Evolutionary conservation across 768 basidiomycete genomes (phyloP), one percentile per base, ranked within the genome.

Genomic region (Lentinula lateritia): DNA sequence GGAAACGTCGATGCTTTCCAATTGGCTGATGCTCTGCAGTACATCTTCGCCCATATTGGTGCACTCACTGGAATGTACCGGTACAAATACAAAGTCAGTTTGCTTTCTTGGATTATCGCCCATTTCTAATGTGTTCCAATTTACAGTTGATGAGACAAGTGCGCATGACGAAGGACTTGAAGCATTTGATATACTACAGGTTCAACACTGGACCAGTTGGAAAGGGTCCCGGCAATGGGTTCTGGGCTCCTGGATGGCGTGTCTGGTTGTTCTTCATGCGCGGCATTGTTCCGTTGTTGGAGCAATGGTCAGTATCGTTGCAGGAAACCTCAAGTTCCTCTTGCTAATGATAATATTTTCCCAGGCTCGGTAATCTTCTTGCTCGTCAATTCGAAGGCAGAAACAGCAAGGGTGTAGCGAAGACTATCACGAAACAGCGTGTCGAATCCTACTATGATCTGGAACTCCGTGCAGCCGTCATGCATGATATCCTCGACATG

Each of bases 221-320:
- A 23, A 99, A 99, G 74, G 97, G 97, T 66, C 97, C 97, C 53
- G 97, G 97, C 66, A 93, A 92, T 70, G 97, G 97, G 61, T 98
- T 99, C 82, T 99, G 97, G 97, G 95, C 95, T 53, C 97, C 97
- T 38, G 97, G 97, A 41, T 99, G 97, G 97, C 84, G 97, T 61
- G 97, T 99, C 18, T 99, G 97, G 97, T 76, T 99, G 60, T 99
- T 98, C 81, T 99, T 99, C 83, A 92, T 99, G 88, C 88, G 97
- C 61, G 97, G 97, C 60, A 98, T 99, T 66, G 96, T 98, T 0
- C 97, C 97, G 10, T 84, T 99, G 16, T 84, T 99, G 12, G 96
- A 99, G 74, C 81, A 96, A 75, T 99, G 97, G 96, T 85, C 46
- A 48, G 78, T 73, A 6, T 23, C 10, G 32, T 60, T 38, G n/a